Evolutionary conservation across 2,329 filamentous ascomycete genomes (phyloP), one percentile per base, ranked within the genome.

Genomic region (Stenocarpella maydis): DNA sequence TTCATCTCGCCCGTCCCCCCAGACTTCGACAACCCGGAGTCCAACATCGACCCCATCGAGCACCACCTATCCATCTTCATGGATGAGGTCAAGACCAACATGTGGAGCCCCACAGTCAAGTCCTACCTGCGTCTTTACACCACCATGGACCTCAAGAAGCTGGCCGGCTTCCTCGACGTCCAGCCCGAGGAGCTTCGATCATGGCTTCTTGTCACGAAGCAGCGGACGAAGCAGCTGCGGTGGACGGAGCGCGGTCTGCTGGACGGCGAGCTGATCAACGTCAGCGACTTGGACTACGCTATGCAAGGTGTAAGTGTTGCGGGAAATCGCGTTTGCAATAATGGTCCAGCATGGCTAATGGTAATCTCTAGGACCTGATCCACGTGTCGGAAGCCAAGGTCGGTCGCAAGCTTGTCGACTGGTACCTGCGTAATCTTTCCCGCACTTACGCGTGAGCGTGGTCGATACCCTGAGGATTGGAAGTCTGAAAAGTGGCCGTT

Each of bases 361-460:
- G 54, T 61, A 41, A 66, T 21, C 28, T 65, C 15, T 75, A 94
- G 92, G 95, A 99, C 80, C 85, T 99, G 77, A 99, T 99, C 81
- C 96, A 99, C 83, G 96, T 99, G 76, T 98, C 95, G 70, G 96
- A 99, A 84, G 95, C 95, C 75, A 99, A 99, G 91, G 94, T 98
- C 71, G 96, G 96, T 79, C 90, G 96, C 77, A 97, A 96, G 85
- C 86, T 99, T 78, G 95, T 99, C 74, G 96, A 99, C 83, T 99
- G 96, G 96, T 99, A 99, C 82, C 89, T 99, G 79, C 91, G 96
- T 80, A 99, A 99, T 86, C 86, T 99, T 78, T 93, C 95, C 71
- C 91, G 96, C 80, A 97, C 95, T 70, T 99, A 99, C 86, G 97
- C 92, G 72, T 84, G 77, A 80, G 67, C 53, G 49, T 45, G 54